Base-by-base conservation (phyloP, 306 rosid genomes). In the Crotalaria pallida region DNA sequence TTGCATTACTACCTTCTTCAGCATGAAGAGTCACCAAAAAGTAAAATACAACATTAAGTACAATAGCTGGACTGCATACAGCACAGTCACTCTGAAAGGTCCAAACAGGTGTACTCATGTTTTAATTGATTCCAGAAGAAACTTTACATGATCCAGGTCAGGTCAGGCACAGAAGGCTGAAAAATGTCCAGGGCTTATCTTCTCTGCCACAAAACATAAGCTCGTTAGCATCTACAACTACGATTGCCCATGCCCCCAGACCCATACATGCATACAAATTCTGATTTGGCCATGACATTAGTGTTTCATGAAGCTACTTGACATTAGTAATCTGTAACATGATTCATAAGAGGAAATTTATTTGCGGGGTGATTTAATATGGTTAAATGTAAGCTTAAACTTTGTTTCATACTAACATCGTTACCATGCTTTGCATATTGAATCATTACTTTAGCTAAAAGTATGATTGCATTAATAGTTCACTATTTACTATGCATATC, bases 31-130 rank as follows among this genome's bases (percentile, higher is more conserved):
- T 27, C 51, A 38, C 56, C 77, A 48, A 48, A 78, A 65, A 57
- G 49, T 58, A 69, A 82, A 72, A 59, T 74, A 75, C 71, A 72
- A 72, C 64, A 80, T 53, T 79, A 18, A 36, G 47, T 43, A 82
- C 78, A 72, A 72, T 18, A 26, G 47, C 78, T 21, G 19, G 22
- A 15, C 71, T 6, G 53, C 80, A 45, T 41, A 22, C 65, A 61
- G 44, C 47, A 51, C 22, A n/a, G 4, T 50, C 26, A 63, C 44
- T 31, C 84, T 77, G 74, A 59, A 71, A 64, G 13, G 49, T 69
- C 69, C 43, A 18, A 55, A 24, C 26, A 7, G 40, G 40, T 36
- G 52, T 17, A 9, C 33, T 44, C 76, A 33, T 77, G 65, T 38
- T 77, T 65, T 70, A 45, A 52, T 22, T 31, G 77, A 69, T 75